These are phyloP conservation scores for Flaveria linearis DNA, from an alignment of 129 eudicot genomes.

Conservation along the genomic window DNA sequence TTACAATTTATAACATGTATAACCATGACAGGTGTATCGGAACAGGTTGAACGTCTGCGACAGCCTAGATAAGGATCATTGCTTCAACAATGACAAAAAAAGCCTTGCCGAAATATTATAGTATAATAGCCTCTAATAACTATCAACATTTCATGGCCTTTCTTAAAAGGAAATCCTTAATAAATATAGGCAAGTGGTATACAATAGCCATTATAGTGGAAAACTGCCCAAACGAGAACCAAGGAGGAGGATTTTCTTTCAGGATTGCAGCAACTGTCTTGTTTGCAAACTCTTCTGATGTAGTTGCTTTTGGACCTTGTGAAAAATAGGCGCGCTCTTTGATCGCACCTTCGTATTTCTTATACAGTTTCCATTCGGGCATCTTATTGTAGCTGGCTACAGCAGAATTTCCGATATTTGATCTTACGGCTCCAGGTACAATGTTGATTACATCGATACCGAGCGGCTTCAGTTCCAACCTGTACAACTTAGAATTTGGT, in stretches of 20 bases:
- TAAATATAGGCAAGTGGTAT: constrained; percentile 69
- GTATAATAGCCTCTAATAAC: background rate
- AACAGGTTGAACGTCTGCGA: too few species aligned
- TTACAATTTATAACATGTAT: background rate
- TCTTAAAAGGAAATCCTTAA: constrained; percentile 68
- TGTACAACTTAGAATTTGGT: constrained; percentile 27
- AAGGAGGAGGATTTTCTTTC: constrained; percentile 66
- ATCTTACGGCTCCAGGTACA: constrained; percentile 80
- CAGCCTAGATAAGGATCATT: too few species aligned
- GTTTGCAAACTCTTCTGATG: constrained; percentile 83
- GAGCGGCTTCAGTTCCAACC: constrained; percentile 73
- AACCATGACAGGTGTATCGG: too few species aligned
- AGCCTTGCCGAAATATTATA: background rate
- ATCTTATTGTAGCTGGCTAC: constrained; percentile 52
- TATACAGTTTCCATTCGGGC: constrained; percentile 95
- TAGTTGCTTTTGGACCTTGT: constrained; percentile 61
- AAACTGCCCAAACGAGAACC: constrained; percentile 69
- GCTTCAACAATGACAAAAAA: background rate
- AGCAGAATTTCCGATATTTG: constrained; percentile 73
- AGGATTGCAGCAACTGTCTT: constrained; percentile 63
- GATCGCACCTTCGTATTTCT: constrained; percentile 66
- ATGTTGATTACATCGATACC: constrained; percentile 73
- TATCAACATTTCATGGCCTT: constrained; percentile 51
- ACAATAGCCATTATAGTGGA: constrained; percentile 65
- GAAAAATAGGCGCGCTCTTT: constrained; percentile 64